These are phyloP conservation scores for Sisymbrium irio DNA, from an alignment of 345 rosid genomes.

Conservation along the genomic window DNA sequence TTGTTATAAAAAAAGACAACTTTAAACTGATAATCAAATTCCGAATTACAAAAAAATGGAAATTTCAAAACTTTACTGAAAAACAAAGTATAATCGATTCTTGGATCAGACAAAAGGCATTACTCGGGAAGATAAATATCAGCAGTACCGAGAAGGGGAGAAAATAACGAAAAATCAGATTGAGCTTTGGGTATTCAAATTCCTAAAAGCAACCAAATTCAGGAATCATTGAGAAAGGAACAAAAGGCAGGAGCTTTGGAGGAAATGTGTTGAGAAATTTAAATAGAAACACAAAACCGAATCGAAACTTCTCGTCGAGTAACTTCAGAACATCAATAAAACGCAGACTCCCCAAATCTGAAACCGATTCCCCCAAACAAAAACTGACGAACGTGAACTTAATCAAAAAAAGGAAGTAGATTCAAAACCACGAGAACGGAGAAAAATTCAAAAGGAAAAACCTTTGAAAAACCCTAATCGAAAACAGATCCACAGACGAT, in stretches of 20 bases:
- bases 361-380: not conserved
- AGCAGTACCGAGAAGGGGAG: slow-evolving; percentile 18
- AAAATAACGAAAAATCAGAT: slow-evolving; percentile 2
- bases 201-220: not conserved
- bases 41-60: not conserved
- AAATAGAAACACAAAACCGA: not conserved
- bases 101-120: slow-evolving; percentile 27
- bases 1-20: not conserved
- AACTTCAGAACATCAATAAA: not conserved
- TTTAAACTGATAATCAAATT: slow-evolving; percentile 4
- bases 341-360: slow-evolving; percentile 20
- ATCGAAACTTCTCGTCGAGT: not conserved
- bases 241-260: not conserved
- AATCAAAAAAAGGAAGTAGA: not conserved
- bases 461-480: slow-evolving; percentile 44
- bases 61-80: not conserved
- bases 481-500: slow-evolving; percentile 35
- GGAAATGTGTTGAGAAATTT: not conserved
- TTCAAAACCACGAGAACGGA: slow-evolving; percentile 8
- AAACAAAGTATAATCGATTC: not conserved
- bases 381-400: slow-evolving; percentile 14
- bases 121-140: slow-evolving; percentile 6
- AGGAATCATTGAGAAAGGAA: not conserved
- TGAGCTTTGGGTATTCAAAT: not conserved
- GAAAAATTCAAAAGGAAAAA: slow-evolving; percentile 14